phyloP scores from a whole-genome alignment of 1,139 yeast genomes.

The Debaryomyces sp. region DNA sequence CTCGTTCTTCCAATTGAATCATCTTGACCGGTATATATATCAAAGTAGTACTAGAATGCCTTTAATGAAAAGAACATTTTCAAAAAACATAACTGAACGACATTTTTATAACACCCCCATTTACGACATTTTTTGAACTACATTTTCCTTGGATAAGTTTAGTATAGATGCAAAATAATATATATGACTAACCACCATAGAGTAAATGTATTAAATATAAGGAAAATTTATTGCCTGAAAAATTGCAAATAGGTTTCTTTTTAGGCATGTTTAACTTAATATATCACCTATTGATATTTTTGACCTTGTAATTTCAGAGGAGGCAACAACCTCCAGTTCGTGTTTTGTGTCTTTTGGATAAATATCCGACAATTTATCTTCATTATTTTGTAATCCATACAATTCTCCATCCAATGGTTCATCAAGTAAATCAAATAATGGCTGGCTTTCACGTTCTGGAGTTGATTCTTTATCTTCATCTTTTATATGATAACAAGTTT shows the following conservation, averaged over 20 bases:
- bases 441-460: constrained; percentile 10
- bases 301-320: constrained; percentile 19
- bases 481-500: constrained; percentile 32
- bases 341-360: constrained; percentile 14
- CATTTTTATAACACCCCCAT: background rate
- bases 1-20: constrained; percentile 54
- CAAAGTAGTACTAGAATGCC: background rate
- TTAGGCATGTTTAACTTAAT: constrained; percentile 18
- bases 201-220: background rate
- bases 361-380: constrained; percentile 27
- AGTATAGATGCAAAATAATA: background rate
- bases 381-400: constrained; percentile 33
- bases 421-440: constrained; percentile 25
- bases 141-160: background rate
- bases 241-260: too few species aligned
- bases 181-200: background rate
- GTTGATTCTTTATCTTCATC: constrained; percentile 10
- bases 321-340: background rate
- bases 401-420: constrained; percentile 37
- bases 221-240: too few species aligned
- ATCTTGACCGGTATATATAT: constrained; percentile 16
- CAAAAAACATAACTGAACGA: constrained; percentile 1
- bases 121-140: background rate
- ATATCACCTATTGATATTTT: constrained; percentile 30
- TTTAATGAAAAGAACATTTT: background rate